These are phyloP conservation scores for Pseudocercospora fuligena DNA, from an alignment of 2,329 filamentous ascomycete species.

Conservation along the genomic window DNA sequence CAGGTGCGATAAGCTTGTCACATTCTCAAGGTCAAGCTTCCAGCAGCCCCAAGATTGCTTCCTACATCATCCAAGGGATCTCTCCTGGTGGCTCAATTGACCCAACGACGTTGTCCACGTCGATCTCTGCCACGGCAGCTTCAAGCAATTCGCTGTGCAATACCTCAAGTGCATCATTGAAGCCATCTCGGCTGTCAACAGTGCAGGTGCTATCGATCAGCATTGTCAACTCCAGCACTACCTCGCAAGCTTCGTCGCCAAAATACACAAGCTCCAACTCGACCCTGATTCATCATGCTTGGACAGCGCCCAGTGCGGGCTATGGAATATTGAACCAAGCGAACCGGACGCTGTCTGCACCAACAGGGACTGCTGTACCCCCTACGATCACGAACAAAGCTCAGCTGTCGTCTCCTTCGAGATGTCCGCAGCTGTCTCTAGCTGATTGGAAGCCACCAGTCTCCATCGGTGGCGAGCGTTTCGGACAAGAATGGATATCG, in stretches of 20 bases:
- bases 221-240: not conserved
- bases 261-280: not conserved
- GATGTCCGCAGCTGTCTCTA: not conserved
- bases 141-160: not conserved
- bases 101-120: not conserved
- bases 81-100: too few relatives aligned
- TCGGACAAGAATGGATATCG: not conserved
- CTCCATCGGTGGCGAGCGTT: not conserved
- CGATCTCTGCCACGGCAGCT: not conserved
- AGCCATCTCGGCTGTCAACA: not conserved
- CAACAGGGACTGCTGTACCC: not conserved
- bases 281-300: not conserved
- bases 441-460: not conserved
- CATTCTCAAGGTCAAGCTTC: too few relatives aligned
- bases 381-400: not conserved
- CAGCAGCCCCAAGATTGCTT: too few relatives aligned
- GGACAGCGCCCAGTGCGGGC: not conserved
- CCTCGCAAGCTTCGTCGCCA: not conserved
- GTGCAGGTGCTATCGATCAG: not conserved
- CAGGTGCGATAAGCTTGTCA: too few relatives aligned
- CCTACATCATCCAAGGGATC: too few relatives aligned
- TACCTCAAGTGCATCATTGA: not conserved
- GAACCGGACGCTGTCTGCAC: not conserved
- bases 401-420: not conserved
- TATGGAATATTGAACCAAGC: not conserved